Evolutionary conservation across 164 flowering plant species (phyloP).

Genomic region (Litsea cubeba): DNA sequence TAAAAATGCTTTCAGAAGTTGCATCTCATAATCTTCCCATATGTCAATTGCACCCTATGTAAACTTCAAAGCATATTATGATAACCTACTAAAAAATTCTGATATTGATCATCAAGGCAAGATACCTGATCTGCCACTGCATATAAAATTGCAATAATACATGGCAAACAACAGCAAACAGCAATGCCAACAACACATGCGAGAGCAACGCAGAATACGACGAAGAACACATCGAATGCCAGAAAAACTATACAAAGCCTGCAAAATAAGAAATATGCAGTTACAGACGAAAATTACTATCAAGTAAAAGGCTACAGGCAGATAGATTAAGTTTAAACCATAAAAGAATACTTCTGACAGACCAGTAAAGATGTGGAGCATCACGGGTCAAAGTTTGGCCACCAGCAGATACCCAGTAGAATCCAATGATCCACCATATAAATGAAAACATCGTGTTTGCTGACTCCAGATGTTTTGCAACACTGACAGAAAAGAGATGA

Average conservation of each 20-base stretch:
- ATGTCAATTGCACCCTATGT: neutral
- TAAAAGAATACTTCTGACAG: neutral
- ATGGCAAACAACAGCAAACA: constrained; percentile 84
- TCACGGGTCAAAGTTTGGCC: constrained; percentile 46
- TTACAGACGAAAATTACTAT: neutral
- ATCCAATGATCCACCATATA: constrained; percentile 86
- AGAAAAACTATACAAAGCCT: constrained; percentile 79
- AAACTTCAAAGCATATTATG: neutral
- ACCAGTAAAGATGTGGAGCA: constrained; percentile 84
- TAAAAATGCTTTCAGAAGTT: too few species aligned
- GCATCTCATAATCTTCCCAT: neutral
- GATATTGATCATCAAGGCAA: neutral
- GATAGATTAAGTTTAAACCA: constrained; percentile 6
- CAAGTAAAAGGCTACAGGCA: constrained; percentile 1
- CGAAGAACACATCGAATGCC: constrained; percentile 74
- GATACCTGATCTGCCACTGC: constrained; percentile 74
- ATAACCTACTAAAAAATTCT: neutral
- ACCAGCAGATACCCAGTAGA: constrained; percentile 78
- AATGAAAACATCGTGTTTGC: constrained; percentile 87
- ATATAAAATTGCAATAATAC: constrained; percentile 72
- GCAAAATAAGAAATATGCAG: constrained; percentile 25
- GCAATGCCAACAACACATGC: constrained; percentile 84
- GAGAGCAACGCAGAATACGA: constrained; percentile 66
- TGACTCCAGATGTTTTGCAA: constrained; percentile 71
- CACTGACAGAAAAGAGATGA: constrained; percentile 24